Evolutionary conservation across 345 rosid species (phyloP), one percentile per base, ranked within the genome.

Genomic region (Gossypium australe): DNA sequence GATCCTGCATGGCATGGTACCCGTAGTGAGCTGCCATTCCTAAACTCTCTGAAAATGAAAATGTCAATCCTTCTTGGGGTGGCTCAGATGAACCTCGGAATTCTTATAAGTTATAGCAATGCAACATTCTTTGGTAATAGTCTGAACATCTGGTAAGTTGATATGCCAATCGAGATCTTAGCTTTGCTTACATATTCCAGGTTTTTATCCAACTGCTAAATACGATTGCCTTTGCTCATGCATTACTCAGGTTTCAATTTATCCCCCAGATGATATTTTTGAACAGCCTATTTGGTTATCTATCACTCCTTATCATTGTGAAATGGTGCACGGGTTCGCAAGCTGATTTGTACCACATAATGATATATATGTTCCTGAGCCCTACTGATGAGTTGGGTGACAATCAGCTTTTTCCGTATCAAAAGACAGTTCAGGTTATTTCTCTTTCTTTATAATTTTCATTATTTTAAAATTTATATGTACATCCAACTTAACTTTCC

Each of bases 361-460:
- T 91, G 97, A 93, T 95, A 48, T 95, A 93, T 96, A 95, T 93
- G 99, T 93, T 95, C 82, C 81, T 95, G 73, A 91, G 98, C 81
- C 99, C 98, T 57, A 88, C 91, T 58, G 97, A 90, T 58, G 97
- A 93, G 49, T 80, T 95, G 72, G 97, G 97, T 69, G 98, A 93
- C 76, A 95, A 95, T 82, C 86, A 89, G 77, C 94, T 93, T 72
- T 95, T 95, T 62, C 87, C 97, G 20, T 74, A 86, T 70, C 98
- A 93, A 83, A 88, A 87, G 72, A 86, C 56, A 34, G 83, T 82
- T 74, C 98, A 95, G 97, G 99, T 95, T 70, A 77, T 66, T 67
- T 74, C 56, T 34, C 44, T 62, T 71, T 73, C 55, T 9, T 53
- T 20, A 75, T 53, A 41, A 14, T 77, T 53, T 52, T 12, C 20